phyloP scores from a whole-genome alignment of 1,284 basidiomycete species.

The Flammula alnicola region DNA sequence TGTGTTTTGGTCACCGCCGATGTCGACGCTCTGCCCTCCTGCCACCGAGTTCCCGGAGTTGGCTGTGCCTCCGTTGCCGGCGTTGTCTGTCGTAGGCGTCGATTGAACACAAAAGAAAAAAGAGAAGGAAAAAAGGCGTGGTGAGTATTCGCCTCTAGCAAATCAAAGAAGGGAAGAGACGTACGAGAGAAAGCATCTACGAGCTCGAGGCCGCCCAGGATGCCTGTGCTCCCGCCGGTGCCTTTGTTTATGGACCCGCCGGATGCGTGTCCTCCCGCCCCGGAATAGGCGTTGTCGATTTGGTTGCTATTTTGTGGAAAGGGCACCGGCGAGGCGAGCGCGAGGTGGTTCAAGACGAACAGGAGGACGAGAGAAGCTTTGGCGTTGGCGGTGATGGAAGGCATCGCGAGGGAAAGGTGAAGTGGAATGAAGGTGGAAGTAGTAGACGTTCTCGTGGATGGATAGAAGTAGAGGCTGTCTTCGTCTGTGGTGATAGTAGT shows the following conservation, averaged over 20 bases:
- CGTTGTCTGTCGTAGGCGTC: constrained; percentile 35
- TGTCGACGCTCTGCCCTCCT: not conserved
- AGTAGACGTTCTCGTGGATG: no score
- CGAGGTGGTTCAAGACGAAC: constrained; percentile 25
- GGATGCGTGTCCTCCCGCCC: constrained; percentile 33
- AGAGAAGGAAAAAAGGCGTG: not conserved
- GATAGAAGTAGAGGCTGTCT: no score
- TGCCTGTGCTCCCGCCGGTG: not conserved
- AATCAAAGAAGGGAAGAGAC: constrained; percentile 7
- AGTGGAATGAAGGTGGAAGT: not conserved
- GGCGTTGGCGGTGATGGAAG: constrained; percentile 19
- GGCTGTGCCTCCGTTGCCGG: constrained; percentile 21
- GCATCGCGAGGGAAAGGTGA: constrained; percentile 28
- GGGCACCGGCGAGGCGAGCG: constrained; percentile 24
- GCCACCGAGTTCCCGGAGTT: constrained; percentile 19
- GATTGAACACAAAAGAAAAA: no score
- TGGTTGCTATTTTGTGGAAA: constrained; percentile 32
- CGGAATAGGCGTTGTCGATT: constrained; percentile 30
- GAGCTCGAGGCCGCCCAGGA: constrained; percentile 12
- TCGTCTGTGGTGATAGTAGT: no score
- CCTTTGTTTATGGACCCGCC: constrained; percentile 33
- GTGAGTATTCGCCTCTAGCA: not conserved
- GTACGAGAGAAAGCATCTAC: constrained; percentile 25
- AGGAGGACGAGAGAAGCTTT: constrained; percentile 30
- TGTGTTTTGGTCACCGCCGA: constrained; percentile 1